Conservation (phyloP, 441 rosid species). For the Gossypium davidsonii region DNA sequence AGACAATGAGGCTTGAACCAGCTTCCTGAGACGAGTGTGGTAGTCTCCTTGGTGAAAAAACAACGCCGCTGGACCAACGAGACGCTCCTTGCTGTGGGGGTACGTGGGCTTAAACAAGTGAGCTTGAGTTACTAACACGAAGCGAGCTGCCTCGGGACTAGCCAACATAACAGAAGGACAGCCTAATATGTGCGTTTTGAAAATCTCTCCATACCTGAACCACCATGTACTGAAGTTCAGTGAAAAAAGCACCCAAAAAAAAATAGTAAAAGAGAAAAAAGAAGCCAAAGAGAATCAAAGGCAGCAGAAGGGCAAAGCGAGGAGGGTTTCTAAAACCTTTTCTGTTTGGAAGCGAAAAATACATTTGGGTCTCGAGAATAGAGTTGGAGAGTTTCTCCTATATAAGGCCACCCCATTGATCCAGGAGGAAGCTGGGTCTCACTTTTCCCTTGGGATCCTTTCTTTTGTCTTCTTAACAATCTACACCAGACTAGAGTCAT, state of each 20-base stretch:
- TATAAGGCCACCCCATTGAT: conserved; percentile 83
- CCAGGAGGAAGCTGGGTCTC: conserved; percentile 79
- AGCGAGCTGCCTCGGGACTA: conserved; percentile 75
- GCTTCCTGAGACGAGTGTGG: conserved; percentile 56
- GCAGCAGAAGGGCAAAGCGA: neutral
- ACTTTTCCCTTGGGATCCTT: conserved; percentile 16
- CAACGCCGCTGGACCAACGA: conserved; percentile 75
- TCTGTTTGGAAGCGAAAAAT: conserved; percentile 67
- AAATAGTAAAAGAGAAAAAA: neutral
- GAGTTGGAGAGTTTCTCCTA: conserved; percentile 87
- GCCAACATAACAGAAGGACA: conserved; percentile 94
- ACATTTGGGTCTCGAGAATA: conserved; percentile 83
- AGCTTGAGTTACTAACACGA: conserved; percentile 59
- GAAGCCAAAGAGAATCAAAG: neutral
- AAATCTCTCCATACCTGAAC: conserved; percentile 74
- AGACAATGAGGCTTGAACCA: conserved; percentile 56
- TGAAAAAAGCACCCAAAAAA: neutral
- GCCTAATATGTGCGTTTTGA: conserved; percentile 83
- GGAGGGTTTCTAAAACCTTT: conserved; percentile 36
- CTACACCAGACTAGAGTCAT: conserved; percentile 18
- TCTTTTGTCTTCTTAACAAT: conserved; percentile 20
- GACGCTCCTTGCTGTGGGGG: conserved; percentile 84
- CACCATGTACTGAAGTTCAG: conserved; percentile 2
- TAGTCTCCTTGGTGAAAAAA: conserved; percentile 85
- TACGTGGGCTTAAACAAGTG: conserved; percentile 83